A percentile compares a stretch with the other conserved stretches of the same genome.
These are phyloP conservation scores for Ustilago xerochloae DNA, from an alignment of 1,284 basidiomycete genomes.

Conservation along the genomic window DNA sequence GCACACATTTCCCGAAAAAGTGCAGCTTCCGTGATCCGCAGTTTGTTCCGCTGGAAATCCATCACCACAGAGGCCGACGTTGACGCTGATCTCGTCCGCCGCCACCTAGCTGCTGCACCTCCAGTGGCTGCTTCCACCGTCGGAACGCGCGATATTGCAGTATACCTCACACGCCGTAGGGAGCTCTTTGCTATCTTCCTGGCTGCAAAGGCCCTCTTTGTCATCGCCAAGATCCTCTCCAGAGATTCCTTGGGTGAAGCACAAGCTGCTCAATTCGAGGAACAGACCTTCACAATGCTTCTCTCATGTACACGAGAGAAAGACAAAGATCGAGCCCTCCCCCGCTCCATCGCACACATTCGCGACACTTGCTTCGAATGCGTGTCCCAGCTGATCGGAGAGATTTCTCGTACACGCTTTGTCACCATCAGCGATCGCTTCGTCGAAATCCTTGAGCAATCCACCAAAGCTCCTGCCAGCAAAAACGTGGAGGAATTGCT, in stretches of 20 bases:
- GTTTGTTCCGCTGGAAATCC: conserved; percentile 85
- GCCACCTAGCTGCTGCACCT: conserved; percentile 31
- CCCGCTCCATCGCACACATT: conserved; percentile 39
- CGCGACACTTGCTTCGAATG: conserved; percentile 59
- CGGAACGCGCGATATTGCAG: conserved; percentile 42
- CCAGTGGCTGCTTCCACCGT: background rate
- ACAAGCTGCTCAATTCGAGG: conserved; percentile 48
- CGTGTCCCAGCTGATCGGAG: conserved; percentile 60
- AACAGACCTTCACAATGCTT: conserved; percentile 58
- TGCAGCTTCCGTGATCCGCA: conserved; percentile 84
- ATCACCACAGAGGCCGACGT: conserved; percentile 39
- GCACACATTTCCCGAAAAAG: conserved; percentile 87
- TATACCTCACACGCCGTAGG: conserved; percentile 48
- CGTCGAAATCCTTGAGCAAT: conserved; percentile 59
- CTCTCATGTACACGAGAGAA: conserved; percentile 56
- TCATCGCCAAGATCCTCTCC: conserved; percentile 39
- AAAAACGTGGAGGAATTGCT: conserved; percentile 60
- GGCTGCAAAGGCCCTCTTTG: conserved; percentile 35
- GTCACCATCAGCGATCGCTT: conserved; percentile 63
- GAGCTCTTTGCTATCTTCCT: conserved; percentile 54
- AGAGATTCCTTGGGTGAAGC: conserved; percentile 34
- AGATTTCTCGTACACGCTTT: conserved; percentile 58
- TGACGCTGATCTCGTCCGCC: conserved; percentile 35
- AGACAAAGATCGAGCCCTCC: conserved; percentile 47
- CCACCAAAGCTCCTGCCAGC: conserved; percentile 46